Percentiles rank a stretch among this genome's conserved stretches.
phyloP scores from a whole-genome alignment of 257 asterid genomes.

The Pogostemon cablin region DNA sequence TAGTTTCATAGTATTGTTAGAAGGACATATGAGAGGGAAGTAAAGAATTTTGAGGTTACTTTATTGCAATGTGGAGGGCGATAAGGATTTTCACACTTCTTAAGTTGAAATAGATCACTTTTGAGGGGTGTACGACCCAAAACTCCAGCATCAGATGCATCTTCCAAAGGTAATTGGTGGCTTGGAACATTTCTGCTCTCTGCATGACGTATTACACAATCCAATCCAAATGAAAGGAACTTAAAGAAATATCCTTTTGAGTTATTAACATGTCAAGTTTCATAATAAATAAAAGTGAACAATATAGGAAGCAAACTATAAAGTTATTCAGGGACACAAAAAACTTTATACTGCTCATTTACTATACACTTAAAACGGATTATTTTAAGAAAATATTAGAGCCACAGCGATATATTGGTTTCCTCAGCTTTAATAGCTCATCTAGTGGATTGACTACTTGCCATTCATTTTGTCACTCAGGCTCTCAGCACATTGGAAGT shows the following conservation, averaged over 20 bases:
- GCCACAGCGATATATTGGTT: constrained; percentile 4
- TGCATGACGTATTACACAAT: constrained; percentile 36
- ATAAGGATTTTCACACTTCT: constrained; percentile 57
- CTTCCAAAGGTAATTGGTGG: constrained; percentile 28
- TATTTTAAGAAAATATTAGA: constrained; percentile 2
- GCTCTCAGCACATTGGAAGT: too few relatives aligned
- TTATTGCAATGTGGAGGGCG: constrained; percentile 57
- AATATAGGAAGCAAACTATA: not conserved
- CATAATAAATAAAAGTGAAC: not conserved
- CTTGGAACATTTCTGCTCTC: constrained; percentile 26
- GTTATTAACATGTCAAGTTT: not conserved
- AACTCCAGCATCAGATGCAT: constrained; percentile 36
- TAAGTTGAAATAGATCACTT: constrained; percentile 37
- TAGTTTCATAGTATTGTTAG: constrained; percentile 19
- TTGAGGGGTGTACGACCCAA: constrained; percentile 29
- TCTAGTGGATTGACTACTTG: not conserved
- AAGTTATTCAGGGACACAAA: constrained; percentile 17
- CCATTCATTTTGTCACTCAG: not conserved
- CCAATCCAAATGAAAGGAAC: constrained; percentile 11
- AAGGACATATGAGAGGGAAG: constrained; percentile 16
- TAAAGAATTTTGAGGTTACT: constrained; percentile 36
- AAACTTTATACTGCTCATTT: not conserved
- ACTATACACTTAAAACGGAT: not conserved
- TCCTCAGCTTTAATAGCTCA: constrained; percentile 1
- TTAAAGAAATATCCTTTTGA: not conserved